Evolutionary conservation across 2,329 filamentous ascomycete genomes (phyloP).

Genomic region (Kalaharituber pfeilii): DNA sequence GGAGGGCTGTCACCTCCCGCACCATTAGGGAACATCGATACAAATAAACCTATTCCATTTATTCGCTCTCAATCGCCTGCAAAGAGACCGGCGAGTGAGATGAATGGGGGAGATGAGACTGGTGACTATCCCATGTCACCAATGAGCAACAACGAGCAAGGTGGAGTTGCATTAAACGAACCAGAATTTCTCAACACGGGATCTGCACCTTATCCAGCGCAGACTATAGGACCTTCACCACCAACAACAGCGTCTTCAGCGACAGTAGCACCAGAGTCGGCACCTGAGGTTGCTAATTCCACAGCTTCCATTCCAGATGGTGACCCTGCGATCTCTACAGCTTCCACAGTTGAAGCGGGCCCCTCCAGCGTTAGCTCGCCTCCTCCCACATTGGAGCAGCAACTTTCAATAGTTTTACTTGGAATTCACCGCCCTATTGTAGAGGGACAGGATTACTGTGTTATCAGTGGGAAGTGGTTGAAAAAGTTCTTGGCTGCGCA

Average conservation of each 20-base stretch:
- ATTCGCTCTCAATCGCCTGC: slow-evolving; percentile 17
- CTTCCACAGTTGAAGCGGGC: slow-evolving; percentile 3
- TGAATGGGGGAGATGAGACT: not conserved
- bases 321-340: slow-evolving; percentile 2
- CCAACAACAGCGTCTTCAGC: not conserved
- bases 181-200: not conserved
- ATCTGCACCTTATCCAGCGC: not conserved
- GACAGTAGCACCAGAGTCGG: not conserved
- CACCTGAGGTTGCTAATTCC: slow-evolving; percentile 1
- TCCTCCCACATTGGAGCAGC: slow-evolving; percentile 42
- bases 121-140: not conserved
- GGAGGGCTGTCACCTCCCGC: not conserved
- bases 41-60: not conserved
- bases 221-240: not conserved
- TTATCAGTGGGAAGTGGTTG: slow-evolving; percentile 69
- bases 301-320: slow-evolving; percentile 6
- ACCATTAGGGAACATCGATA: not conserved
- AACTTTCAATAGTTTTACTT: slow-evolving; percentile 48
- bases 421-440: slow-evolving; percentile 35
- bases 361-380: slow-evolving; percentile 4
- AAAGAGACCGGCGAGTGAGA: slow-evolving; percentile 13
- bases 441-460: slow-evolving; percentile 57
- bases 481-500: slow-evolving; percentile 50
- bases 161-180: not conserved
- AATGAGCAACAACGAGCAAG: not conserved